phyloP scores from a whole-genome alignment of 2,329 filamentous ascomycete species.

The Alternaria ethzedia region DNA sequence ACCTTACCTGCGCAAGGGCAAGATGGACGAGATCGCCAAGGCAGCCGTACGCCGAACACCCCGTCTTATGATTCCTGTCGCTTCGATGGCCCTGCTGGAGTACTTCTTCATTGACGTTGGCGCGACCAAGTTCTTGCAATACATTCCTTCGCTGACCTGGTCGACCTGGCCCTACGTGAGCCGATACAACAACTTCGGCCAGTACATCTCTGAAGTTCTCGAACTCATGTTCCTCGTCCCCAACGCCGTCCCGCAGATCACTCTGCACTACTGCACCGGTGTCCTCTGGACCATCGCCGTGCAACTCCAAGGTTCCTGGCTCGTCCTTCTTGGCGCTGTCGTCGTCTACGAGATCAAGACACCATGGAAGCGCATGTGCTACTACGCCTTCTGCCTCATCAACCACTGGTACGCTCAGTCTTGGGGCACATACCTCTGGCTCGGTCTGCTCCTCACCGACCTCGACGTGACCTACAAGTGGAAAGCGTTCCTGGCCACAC shows the following conservation, averaged over 20 bases:
- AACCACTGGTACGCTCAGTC: slow-evolving; percentile 57
- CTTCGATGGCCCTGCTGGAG: slow-evolving; percentile 52
- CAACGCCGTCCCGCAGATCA: slow-evolving; percentile 56
- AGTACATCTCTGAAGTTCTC: slow-evolving; percentile 54
- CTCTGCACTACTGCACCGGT: slow-evolving; percentile 57
- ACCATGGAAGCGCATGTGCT: slow-evolving; percentile 55
- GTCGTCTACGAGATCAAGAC: slow-evolving; percentile 55
- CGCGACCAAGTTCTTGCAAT: slow-evolving; percentile 52
- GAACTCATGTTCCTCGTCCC: slow-evolving; percentile 57
- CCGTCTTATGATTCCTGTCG: slow-evolving; percentile 56
- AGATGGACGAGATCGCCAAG: slow-evolving; percentile 52
- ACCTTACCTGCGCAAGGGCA: slow-evolving; percentile 52
- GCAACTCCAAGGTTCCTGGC: slow-evolving; percentile 56
- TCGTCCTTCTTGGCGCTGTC: slow-evolving; percentile 52
- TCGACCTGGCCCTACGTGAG: slow-evolving; percentile 57
- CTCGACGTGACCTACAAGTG: slow-evolving; percentile 57
- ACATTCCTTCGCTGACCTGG: slow-evolving; percentile 56
- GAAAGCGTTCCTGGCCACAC: slow-evolving; percentile 47
- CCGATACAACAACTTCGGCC: slow-evolving; percentile 50
- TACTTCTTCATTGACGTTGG: slow-evolving; percentile 57
- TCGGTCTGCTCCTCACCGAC: slow-evolving; percentile 55
- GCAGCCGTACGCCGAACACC: slow-evolving; percentile 54
- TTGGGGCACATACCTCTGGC: slow-evolving; percentile 56
- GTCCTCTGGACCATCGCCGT: slow-evolving; percentile 60
- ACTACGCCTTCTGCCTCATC: slow-evolving; percentile 52